phyloP scores from a whole-genome alignment of 148 eudicot genomes.

The Beta vulgaris region DNA sequence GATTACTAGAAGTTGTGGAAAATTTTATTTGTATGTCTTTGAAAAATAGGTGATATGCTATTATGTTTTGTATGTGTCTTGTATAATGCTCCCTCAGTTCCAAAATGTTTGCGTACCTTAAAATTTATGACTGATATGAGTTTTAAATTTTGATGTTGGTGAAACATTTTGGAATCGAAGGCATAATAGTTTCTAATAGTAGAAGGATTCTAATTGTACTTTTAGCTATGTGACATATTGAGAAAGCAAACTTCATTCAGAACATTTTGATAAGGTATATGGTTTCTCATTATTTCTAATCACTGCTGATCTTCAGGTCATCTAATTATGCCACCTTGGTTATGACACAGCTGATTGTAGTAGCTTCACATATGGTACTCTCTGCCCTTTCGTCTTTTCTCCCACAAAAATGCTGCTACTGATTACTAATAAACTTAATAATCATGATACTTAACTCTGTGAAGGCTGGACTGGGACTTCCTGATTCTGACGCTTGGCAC shows the following conservation, averaged over 20 bases:
- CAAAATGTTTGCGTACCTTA: no score
- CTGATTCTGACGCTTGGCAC: conserved; percentile 87
- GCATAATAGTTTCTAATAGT: no score
- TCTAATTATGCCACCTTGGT: conserved; percentile 83
- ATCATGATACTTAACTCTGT: conserved; percentile 18
- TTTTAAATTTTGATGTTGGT: no score
- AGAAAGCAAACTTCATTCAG: background rate
- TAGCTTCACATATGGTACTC: conserved; percentile 87
- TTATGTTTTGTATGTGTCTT: background rate
- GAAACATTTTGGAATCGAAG: no score
- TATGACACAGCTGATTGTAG: conserved; percentile 65
- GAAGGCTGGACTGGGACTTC: conserved; percentile 97
- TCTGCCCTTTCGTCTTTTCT: background rate
- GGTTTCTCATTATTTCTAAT: background rate
- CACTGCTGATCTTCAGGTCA: conserved; percentile 51
- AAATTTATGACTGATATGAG: no score
- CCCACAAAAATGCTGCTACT: background rate
- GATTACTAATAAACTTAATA: background rate
- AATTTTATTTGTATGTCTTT: no score
- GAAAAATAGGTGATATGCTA: background rate
- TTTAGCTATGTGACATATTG: no score
- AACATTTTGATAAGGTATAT: background rate
- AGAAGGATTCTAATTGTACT: no score
- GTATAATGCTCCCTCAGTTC: no score
- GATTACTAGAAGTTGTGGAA: background rate